Evolutionary conservation across 192 early-diverging fungal species (phyloP).

Genomic region (Cetraspora pellucida): DNA sequence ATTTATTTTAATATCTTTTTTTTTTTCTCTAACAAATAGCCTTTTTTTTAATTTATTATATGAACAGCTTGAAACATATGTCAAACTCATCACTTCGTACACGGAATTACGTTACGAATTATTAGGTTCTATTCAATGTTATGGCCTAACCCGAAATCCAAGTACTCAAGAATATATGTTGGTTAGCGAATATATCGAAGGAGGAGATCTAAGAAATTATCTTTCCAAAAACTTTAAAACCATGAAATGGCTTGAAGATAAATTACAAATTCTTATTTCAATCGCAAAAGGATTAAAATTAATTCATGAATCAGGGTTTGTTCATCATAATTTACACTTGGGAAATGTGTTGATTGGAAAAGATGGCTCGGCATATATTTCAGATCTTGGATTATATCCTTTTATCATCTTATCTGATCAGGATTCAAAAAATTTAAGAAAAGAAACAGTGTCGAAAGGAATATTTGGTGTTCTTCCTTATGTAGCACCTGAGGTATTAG

Average conservation of each 20-base stretch:
- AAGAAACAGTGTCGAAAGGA: not conserved
- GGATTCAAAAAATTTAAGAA: not conserved
- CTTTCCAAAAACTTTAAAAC: constrained; percentile 37
- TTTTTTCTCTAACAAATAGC: not conserved
- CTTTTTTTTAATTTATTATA: not conserved
- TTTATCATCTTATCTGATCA: not conserved
- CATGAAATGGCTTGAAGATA: constrained; percentile 31
- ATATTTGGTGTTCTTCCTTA: constrained; percentile 42
- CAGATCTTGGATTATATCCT: constrained; percentile 40
- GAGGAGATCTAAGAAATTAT: constrained; percentile 42
- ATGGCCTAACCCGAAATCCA: constrained; percentile 13
- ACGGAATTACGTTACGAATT: not conserved
- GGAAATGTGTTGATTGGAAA: constrained; percentile 23
- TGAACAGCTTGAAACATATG: not conserved
- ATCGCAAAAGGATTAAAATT: constrained; percentile 42
- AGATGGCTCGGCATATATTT: constrained; percentile 6
- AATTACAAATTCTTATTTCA: constrained; percentile 36
- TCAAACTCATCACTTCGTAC: not conserved
- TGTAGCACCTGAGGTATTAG: constrained; percentile 45
- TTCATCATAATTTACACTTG: constrained; percentile 39
- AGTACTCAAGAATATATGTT: constrained; percentile 40
- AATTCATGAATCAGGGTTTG: constrained; percentile 45
- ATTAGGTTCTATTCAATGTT: not conserved
- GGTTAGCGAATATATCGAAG: constrained; percentile 40
- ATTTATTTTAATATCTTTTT: not conserved